These are phyloP conservation scores for Leccinum angustisporum DNA, from an alignment of 1,284 basidiomycete species.

Conservation along the genomic window DNA sequence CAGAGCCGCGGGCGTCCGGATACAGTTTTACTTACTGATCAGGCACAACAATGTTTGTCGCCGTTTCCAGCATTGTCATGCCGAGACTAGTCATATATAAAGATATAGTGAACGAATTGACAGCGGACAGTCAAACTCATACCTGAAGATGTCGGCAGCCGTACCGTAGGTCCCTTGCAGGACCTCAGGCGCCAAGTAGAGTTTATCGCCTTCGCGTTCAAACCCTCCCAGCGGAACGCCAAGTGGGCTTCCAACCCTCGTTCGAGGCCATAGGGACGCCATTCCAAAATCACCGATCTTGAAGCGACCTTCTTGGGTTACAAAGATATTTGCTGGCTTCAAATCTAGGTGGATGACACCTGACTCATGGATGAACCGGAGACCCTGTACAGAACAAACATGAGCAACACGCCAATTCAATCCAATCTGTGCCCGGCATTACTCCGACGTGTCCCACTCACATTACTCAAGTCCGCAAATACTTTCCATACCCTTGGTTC, in stretches of 20 bases:
- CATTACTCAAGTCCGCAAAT: constrained; percentile 84
- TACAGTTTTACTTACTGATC: constrained; percentile 73
- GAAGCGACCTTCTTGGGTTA: constrained; percentile 86
- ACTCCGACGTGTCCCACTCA: constrained; percentile 43
- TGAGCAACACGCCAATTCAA: constrained; percentile 15
- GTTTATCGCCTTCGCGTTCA: constrained; percentile 95
- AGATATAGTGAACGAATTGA: constrained; percentile 6
- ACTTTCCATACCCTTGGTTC: constrained; percentile 98
- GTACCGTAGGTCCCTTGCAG: constrained; percentile 89
- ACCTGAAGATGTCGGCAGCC: constrained; percentile 97
- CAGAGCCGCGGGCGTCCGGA: constrained; percentile 6
- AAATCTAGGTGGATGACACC: constrained; percentile 95
- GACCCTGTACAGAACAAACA: constrained; percentile 53
- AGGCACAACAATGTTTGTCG: constrained; percentile 94
- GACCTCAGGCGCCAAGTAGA: constrained; percentile 98
- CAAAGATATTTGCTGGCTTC: constrained; percentile 97
- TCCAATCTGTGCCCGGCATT: constrained; percentile 17
- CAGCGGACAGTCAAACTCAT: constrained; percentile 33
- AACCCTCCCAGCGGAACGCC: constrained; percentile 56
- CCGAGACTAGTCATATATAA: constrained; percentile 65
- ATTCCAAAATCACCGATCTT: constrained; percentile 99
- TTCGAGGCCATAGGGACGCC: constrained; percentile 83
- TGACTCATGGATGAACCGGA: constrained; percentile 86
- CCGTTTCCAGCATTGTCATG: constrained; percentile 93
- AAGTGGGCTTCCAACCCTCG: constrained; percentile 35